Evolutionary conservation across 2,329 filamentous ascomycete species (phyloP).

Genomic region (Tolypocladium ophioglossoides): DNA sequence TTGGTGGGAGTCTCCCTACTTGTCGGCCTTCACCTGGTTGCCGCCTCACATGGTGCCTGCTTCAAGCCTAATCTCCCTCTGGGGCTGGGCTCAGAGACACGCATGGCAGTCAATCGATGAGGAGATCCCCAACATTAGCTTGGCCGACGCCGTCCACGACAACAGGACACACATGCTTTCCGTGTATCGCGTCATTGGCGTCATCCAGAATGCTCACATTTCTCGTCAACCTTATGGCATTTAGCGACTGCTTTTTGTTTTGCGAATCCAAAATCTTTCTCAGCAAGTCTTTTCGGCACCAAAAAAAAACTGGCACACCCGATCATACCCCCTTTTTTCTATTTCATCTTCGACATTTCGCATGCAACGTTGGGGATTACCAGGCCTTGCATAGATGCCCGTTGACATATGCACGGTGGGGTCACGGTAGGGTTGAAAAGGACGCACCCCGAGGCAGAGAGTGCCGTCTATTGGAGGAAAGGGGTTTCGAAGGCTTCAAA

Average conservation of each 20-base stretch:
- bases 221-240: constrained; percentile 31
- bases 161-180: not conserved
- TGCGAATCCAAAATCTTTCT: constrained; percentile 15
- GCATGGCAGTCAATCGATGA: constrained; percentile 2
- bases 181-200: not conserved
- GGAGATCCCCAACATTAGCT: not conserved
- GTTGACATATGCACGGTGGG: constrained; percentile 5
- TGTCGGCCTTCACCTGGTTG: not conserved
- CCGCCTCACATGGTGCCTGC: constrained; percentile 1
- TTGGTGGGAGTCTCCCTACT: constrained; percentile 1
- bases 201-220: not conserved
- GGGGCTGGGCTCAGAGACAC: constrained; percentile 1
- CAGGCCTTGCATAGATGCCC: constrained; percentile 4
- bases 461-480: constrained; percentile 11
- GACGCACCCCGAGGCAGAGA: constrained; percentile 8
- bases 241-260: constrained; percentile 30
- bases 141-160: not conserved
- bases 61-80: constrained; percentile 3
- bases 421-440: constrained; percentile 8
- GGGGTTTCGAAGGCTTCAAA: not conserved
- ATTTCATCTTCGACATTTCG: constrained; percentile 12
- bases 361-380: constrained; percentile 10
- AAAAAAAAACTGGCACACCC: constrained; percentile 26
- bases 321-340: constrained; percentile 24
- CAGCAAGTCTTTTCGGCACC: constrained; percentile 27